Base-by-base conservation (phyloP, 2,329 filamentous ascomycete species). In the Byssothecium circinans region DNA sequence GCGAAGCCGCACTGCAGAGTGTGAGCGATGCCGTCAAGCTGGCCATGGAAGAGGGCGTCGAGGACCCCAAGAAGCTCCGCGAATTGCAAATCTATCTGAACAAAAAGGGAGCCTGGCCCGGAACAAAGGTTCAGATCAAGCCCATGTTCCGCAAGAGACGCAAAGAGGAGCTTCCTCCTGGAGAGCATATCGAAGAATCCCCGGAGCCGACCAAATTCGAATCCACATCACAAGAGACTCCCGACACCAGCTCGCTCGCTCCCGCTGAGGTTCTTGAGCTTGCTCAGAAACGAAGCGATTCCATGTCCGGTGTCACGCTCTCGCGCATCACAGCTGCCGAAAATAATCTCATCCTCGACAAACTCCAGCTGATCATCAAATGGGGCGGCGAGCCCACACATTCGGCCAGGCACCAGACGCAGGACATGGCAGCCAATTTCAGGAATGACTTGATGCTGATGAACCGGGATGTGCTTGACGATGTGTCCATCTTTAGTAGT, bases 361-460 rank as follows among this genome's bases (percentile, higher is more conserved):
- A 99, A 71, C 77, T 99, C 27, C 94, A 99, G 69, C 81, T 99
- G 32, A 95, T 99, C 59, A 94, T 99, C 72, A 99, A 99, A 68
- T 99, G 94, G 95, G 94, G 94, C 57, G 94, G 94, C 33, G 94
- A 99, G 69, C 94, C 95, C 11, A 99, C 94, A 0, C 95, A 99
- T 71, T 96, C 94, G 22, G 95, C 94, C 25, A 84, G 94, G 41
- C 97, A 99, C 67, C 94, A 99, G 71, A 86, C 94, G 1, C 91
- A 96, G 61, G 95, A 99, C 65, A 82, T 99, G 8, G 94, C 92
- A 15, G 85, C 95, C 60, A 96, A 91, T 65, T 95, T 97, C 88
- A 84, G 94, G 20, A 96, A 96, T 68, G 94, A 99, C 69, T 78
- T 97, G 51, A 84, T 94, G 61, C 76, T 99, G 40, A 86, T 99